Base-by-base conservation (phyloP, 2,329 filamentous ascomycete species). In the Pseudocercospora macadamiae region DNA sequence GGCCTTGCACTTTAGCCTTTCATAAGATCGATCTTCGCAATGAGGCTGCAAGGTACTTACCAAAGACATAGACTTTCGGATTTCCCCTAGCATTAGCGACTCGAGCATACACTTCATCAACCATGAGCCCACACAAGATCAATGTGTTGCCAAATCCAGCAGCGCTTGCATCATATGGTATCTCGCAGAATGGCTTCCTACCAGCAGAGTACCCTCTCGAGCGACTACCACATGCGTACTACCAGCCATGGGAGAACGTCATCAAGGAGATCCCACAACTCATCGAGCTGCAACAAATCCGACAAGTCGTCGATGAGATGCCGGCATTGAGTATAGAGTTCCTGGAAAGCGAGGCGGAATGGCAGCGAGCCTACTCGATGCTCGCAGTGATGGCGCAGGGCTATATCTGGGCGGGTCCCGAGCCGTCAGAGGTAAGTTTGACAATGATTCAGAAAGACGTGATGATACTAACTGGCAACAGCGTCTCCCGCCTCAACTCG, bases 221-320 rank as follows among this genome's bases (percentile, higher is more conserved):
- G 55, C 80, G 85, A 57, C 85, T 97, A 16, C 88, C 91, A n/a
- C 89, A 96, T 71, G 86, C 87, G 2, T 96, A 96, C 79, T 97
- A 97, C 76, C 88, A 90, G 74, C 90, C 91, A 70, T 97, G 93
- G 93, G 93, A 97, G 76, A 85, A 87, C 39, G 83, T 96, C 51
- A 85, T 88, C 25, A 83, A 86, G 63, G 96, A 96, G 69, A 82
- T 97, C 25, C 92, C 96, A 75, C 84, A 86, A 6, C 81, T 97
- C 59, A 86, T 97, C 48, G 83, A 96, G 54, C 92, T 86, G 74
- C 90, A 88, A 72, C 86, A 91, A 55, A 81, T 97, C 59, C 88
- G 92, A 47, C 83, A 85, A 45, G 85, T 91, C 57, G 84, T 97
- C 60, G 88, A 96, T 67, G 81, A 82, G 30, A 82, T 97, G 57